A percentile compares a stretch with the other conserved stretches of the same genome.
Conservation (phyloP, 352 stramenopile species). For the Phytophthora lateralis region DNA sequence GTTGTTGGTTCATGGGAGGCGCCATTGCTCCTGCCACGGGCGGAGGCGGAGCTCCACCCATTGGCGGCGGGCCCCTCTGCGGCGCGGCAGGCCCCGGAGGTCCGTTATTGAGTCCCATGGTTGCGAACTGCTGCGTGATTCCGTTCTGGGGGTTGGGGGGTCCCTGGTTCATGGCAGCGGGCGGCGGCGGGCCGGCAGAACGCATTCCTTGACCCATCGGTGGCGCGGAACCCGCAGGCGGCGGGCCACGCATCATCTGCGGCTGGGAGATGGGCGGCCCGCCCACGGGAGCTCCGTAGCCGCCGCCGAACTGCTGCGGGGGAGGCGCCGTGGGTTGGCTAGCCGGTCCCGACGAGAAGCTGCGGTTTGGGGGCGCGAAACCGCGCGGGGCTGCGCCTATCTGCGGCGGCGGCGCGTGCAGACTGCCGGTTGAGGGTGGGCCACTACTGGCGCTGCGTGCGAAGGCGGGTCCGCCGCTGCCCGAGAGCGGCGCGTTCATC, state of each 20-base stretch:
- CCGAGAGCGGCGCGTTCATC: constrained; percentile 44
- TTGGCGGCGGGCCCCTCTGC: constrained; percentile 31
- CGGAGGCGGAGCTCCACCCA: constrained; percentile 39
- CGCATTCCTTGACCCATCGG: constrained; percentile 36
- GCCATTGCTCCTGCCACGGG: constrained; percentile 45
- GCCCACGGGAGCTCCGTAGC: constrained; percentile 26
- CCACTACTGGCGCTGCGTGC: constrained; percentile 24
- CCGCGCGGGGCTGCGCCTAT: constrained; percentile 28
- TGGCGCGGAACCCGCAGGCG: constrained; percentile 19
- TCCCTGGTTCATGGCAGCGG: constrained; percentile 14
- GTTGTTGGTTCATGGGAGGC: constrained; percentile 34
- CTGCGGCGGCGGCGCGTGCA: constrained; percentile 29
- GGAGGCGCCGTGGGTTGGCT: constrained; percentile 39
- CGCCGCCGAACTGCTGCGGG: constrained; percentile 30
- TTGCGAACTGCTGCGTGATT: constrained; percentile 66
- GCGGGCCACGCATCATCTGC: constrained; percentile 33
- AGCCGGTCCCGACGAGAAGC: constrained; percentile 36
- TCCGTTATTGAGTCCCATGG: constrained; percentile 68
- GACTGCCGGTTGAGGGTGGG: constrained; percentile 25
- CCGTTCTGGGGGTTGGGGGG: constrained; percentile 31
- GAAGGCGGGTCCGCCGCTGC: constrained; percentile 30
- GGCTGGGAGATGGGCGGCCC: constrained; percentile 20
- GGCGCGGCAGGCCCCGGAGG: constrained; percentile 28
- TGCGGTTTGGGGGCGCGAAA: constrained; percentile 34
- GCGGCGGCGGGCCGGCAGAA: constrained; percentile 16